Evolutionary conservation across 805 yeast genomes (phyloP).

Genomic region (Saturnispora kantuleensis): DNA sequence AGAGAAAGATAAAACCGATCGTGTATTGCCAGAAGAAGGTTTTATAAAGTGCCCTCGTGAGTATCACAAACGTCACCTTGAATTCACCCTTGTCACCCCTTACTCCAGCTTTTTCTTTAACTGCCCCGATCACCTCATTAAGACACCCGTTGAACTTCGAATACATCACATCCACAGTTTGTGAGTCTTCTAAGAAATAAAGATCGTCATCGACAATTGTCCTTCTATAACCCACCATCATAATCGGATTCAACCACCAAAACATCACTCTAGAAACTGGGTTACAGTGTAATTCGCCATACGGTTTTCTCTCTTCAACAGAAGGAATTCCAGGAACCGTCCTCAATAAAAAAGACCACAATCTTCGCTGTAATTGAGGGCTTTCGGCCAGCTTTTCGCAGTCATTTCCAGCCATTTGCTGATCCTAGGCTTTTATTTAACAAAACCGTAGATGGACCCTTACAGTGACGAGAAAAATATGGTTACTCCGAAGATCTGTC

Average conservation of each 20-base stretch:
- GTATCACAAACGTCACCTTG: slow-evolving; percentile 15
- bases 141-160: slow-evolving; percentile 28
- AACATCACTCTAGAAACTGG: slow-evolving; percentile 38
- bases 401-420: too few species aligned
- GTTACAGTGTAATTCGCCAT: slow-evolving; percentile 37
- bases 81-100: too few species aligned
- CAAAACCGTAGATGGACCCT: too few species aligned
- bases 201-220: slow-evolving; percentile 58
- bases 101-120: too few species aligned
- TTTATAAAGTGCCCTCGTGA: slow-evolving; percentile 25
- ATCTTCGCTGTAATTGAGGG: slow-evolving; percentile 19
- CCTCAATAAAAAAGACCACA: slow-evolving; percentile 41
- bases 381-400: too few species aligned
- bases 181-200: slow-evolving; percentile 33
- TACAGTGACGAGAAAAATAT: too few species aligned
- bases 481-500: too few species aligned
- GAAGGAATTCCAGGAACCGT: slow-evolving; percentile 40
- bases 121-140: slow-evolving; percentile 21
- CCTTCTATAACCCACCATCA: slow-evolving; percentile 63
- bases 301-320: slow-evolving; percentile 39
- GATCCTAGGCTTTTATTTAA: too few species aligned
- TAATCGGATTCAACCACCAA: slow-evolving; percentile 59
- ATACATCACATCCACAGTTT: slow-evolving; percentile 33
- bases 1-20: slow-evolving; percentile 24
- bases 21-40: slow-evolving; percentile 41